phyloP scores from a whole-genome alignment of 352 stramenopile species.

The Phytophthora cactorum region DNA sequence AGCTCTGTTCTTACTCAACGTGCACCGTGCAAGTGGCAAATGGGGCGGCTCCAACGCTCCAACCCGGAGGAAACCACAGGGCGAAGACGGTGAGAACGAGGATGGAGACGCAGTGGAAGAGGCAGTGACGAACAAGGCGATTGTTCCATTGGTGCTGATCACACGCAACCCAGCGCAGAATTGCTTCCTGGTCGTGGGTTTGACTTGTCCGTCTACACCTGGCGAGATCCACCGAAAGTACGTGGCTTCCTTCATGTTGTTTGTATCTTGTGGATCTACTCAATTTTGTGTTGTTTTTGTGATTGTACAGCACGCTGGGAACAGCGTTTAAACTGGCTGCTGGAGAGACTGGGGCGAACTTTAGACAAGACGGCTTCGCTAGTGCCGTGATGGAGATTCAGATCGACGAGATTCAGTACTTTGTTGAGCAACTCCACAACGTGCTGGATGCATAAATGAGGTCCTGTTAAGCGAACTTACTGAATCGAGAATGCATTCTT shows the following conservation, averaged over 20 bases:
- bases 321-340: conserved; percentile 95
- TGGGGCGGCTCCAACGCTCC: conserved; percentile 69
- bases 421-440: conserved; percentile 96
- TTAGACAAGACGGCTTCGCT: conserved; percentile 96
- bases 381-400: conserved; percentile 96
- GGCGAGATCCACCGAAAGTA: conserved; percentile 92
- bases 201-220: conserved; percentile 90
- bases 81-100: conserved; percentile 44
- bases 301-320: conserved; percentile 78
- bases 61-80: conserved; percentile 29
- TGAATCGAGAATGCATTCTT: conserved; percentile 18
- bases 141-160: conserved; percentile 82
- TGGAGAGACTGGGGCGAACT: conserved; percentile 92
- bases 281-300: conserved; percentile 16
- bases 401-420: conserved; percentile 94
- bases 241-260: conserved; percentile 21
- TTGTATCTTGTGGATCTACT: conserved; percentile 4
- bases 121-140: conserved; percentile 47
- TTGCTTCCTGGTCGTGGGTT: conserved; percentile 95
- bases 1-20: conserved; percentile 94
- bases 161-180: conserved; percentile 89
- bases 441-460: conserved; percentile 76
- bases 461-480: not conserved
- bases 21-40: conserved; percentile 95
- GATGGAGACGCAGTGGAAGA: conserved; percentile 49